Conservation (phyloP, 257 asterid species). For the Gynochthodes officinalis region DNA sequence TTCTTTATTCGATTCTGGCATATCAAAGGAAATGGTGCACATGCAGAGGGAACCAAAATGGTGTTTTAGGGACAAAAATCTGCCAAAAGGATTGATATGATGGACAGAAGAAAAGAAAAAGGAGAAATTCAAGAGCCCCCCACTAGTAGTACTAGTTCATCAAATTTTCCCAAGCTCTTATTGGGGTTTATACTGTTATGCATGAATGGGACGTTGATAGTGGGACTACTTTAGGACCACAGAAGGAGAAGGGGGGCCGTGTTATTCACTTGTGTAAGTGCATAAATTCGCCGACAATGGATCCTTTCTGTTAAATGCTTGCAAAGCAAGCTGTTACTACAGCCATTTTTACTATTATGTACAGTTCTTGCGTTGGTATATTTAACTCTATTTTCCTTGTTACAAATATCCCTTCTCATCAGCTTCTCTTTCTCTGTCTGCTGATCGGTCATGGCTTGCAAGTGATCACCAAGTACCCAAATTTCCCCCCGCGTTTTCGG, state of each 20-base stretch:
- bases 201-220: no score
- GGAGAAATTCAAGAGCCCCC: background rate
- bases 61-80: constrained; percentile 6
- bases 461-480: no score
- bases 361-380: no score
- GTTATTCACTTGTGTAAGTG: background rate
- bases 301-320: constrained; percentile 10
- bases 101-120: background rate
- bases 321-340: background rate
- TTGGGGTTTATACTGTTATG: no score
- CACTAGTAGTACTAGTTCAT: no score
- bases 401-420: background rate
- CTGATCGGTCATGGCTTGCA: background rate
- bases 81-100: constrained; percentile 10
- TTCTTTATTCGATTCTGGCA: constrained; percentile 5
- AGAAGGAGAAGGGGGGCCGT: background rate
- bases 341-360: background rate
- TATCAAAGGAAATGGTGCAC: constrained; percentile 18
- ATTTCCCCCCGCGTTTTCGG: background rate
- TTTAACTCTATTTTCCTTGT: background rate
- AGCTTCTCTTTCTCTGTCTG: background rate
- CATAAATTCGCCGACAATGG: constrained; percentile 20
- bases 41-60: constrained; percentile 19
- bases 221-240: constrained; percentile 18
- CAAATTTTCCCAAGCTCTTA: no score